These are phyloP conservation scores for Cordyceps tenuipes DNA, from an alignment of 2,329 filamentous ascomycete species.

Conservation along the genomic window DNA sequence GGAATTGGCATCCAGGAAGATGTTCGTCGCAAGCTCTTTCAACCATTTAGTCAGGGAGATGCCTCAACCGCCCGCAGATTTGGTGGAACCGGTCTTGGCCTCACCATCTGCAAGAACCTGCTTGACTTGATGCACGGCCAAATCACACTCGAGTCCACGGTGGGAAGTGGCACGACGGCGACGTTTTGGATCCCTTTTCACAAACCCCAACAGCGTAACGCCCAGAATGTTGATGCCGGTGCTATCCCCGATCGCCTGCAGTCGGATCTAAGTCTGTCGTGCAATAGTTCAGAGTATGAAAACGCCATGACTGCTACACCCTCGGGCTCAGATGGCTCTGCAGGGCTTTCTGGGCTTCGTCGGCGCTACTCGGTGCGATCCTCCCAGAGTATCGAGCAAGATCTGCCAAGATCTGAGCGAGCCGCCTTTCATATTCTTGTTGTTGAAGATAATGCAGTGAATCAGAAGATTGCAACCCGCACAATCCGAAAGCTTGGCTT, in stretches of 20 bases:
- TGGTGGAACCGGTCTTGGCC: conserved; percentile 67
- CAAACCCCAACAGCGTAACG: conserved; percentile 45
- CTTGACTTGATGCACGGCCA: conserved; percentile 70
- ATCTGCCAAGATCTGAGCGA: conserved; percentile 49
- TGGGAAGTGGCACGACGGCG: conserved; percentile 63
- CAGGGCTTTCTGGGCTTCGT: conserved; percentile 18
- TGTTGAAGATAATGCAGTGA: conserved; percentile 71
- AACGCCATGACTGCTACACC: conserved; percentile 33
- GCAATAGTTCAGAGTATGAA: conserved; percentile 57
- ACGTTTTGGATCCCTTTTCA: conserved; percentile 72
- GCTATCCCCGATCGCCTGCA: conserved; percentile 60
- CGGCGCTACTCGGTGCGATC: conserved; percentile 28
- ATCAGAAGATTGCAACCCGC: conserved; percentile 68
- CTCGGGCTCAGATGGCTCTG: conserved; percentile 20
- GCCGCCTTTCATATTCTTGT: conserved; percentile 61
- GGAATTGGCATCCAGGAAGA: conserved; percentile 77
- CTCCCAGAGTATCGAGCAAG: conserved; percentile 31
- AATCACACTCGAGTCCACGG: conserved; percentile 60
- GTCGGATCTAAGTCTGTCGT: conserved; percentile 55
- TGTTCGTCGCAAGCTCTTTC: conserved; percentile 63
- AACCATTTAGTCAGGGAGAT: conserved; percentile 75
- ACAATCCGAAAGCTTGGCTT: conserved; percentile 69
- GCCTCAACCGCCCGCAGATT: conserved; percentile 72
- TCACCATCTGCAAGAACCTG: conserved; percentile 75
- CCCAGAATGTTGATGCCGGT: conserved; percentile 52